These are phyloP conservation scores for Suillus luteus DNA, from an alignment of 768 basidiomycete genomes.

Conservation along the genomic window DNA sequence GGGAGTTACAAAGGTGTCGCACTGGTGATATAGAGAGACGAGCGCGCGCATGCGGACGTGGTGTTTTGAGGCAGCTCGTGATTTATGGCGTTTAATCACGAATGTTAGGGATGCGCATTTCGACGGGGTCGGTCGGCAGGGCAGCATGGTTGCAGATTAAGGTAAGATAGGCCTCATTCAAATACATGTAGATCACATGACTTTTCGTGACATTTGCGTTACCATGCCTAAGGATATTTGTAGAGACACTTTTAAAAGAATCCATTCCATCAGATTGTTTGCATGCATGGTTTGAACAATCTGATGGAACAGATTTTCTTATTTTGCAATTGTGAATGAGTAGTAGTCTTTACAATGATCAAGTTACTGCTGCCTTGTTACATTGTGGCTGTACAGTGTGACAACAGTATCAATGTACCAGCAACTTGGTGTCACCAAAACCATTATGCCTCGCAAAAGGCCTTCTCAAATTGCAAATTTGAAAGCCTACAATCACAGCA, in stretches of 20 bases:
- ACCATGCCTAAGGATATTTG: neutral
- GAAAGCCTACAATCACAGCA: neutral
- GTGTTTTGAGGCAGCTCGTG: conserved; percentile 14
- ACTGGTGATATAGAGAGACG: conserved; percentile 77
- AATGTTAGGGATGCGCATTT: neutral
- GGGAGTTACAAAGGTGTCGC: conserved; percentile 66
- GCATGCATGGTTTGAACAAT: neutral
- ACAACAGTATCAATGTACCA: neutral
- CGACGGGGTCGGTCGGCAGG: neutral
- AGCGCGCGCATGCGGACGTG: conserved; percentile 63
- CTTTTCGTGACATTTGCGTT: neutral
- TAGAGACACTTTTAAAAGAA: neutral
- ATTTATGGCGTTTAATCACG: neutral
- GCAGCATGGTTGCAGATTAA: neutral
- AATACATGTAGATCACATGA: neutral
- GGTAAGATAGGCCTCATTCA: too few relatives aligned
- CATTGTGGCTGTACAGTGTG: conserved; percentile 1
- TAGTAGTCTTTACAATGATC: neutral
- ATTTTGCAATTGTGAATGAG: too few relatives aligned
- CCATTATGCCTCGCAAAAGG: neutral
- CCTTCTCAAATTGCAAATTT: neutral
- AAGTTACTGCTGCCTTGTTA: neutral
- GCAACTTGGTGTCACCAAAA: neutral
- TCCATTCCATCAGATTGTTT: neutral
- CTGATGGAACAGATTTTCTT: too few relatives aligned